Conservation (phyloP, 805 yeast genomes). For the Candida piceae region DNA sequence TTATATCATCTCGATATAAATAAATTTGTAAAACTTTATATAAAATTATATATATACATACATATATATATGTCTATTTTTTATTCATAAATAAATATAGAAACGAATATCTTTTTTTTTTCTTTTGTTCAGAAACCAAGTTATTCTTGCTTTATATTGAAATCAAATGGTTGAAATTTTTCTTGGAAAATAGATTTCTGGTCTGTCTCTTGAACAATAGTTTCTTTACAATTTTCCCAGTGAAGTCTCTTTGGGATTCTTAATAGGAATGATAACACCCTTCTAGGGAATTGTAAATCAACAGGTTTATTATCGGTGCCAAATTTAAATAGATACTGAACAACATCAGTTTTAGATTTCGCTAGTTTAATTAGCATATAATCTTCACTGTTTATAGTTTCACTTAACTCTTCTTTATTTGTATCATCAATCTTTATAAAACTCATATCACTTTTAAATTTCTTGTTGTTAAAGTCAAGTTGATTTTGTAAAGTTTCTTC, state of each 20-base stretch:
- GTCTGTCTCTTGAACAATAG: conserved; percentile 51
- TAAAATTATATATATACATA: background rate
- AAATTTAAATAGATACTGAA: conserved; percentile 28
- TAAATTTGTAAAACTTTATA: no score
- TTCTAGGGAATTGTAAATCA: conserved; percentile 81
- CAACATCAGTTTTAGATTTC: conserved; percentile 8
- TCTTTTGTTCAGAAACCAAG: background rate
- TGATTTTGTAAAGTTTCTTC: conserved; percentile 41
- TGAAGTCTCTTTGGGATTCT: conserved; percentile 56
- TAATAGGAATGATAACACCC: conserved; percentile 63
- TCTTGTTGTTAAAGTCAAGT: conserved; percentile 41
- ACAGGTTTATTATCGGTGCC: conserved; percentile 28
- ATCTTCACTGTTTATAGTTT: conserved; percentile 30
- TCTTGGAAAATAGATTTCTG: conserved; percentile 63
- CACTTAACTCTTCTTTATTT: conserved; percentile 16
- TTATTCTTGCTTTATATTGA: conserved; percentile 28
- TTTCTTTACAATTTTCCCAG: conserved; percentile 77
- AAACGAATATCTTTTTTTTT: no score
- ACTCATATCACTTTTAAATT: conserved; percentile 34
- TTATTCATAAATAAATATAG: no score
- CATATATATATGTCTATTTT: background rate
- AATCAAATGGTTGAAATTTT: conserved; percentile 49
- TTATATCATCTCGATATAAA: no score
- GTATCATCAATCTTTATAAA: conserved; percentile 32
- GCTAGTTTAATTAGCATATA: conserved; percentile 32